Base-by-base conservation (phyloP, 257 asterid species). In the Echium plantagineum region DNA sequence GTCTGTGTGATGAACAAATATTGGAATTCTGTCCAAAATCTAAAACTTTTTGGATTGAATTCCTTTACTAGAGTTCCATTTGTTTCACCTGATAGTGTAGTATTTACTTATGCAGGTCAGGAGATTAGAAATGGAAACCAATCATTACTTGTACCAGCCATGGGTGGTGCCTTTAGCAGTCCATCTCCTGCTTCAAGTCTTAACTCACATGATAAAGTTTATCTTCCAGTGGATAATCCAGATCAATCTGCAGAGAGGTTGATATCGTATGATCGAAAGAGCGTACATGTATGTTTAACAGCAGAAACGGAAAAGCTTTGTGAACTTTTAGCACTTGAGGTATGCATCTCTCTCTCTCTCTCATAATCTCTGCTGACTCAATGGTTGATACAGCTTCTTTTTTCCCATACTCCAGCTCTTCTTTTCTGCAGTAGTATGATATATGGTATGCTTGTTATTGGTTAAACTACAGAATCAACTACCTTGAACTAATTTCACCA, bases 281-380 rank as follows among this genome's bases (percentile, higher is more conserved):
- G 52, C 55, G 71, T 69, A 46, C 78, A 76, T 64, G 21, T 16
- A 59, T 61, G 52, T 61, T 61, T 76, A 63, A 76, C 59, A 52
- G 66, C 65, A 32, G 78, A 74, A 71, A 73, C 74, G 57, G 62
- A 56, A 31, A 72, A 68, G 63, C 77, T 75, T 16, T 70, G 77
- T 64, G 58, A 59, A 61, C 51, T 66, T 63, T 72, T 79, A 57
- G 64, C 80, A 61, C 76, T 87, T 67, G 55, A 95, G 86, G 97
- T 90, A 87, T 64, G 21, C 63, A 56, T 51, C 71, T 79, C 26
- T 3, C 26, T n/a, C n/a, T n/a, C n/a, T 24, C 26, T 24, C 26
- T 24, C 26, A 24, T 24, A 24, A 1, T 24, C 26, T 1, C 26
- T 24, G 26, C 2, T 24, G 26, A 24, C 3, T 24, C 2, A 24